Conservation (phyloP, 768 basidiomycete species). For the Kwoniella mangroviensis region DNA sequence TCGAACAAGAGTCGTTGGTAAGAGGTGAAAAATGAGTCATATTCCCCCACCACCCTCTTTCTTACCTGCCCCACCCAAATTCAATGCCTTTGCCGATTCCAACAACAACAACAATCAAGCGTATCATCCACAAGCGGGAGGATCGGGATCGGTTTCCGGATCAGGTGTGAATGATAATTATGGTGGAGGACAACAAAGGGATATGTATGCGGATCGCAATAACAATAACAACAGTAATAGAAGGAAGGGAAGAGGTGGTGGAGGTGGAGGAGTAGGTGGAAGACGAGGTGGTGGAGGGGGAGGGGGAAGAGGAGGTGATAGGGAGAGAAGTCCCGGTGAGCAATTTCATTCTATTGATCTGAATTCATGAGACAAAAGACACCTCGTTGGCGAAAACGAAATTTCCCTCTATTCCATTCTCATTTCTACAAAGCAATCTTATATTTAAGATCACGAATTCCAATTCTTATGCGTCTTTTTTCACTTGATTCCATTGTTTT, state of each 20-base stretch:
- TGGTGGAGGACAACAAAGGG: background rate
- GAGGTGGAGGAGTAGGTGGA: conserved; percentile 2
- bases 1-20: background rate
- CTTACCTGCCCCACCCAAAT: conserved; percentile 18
- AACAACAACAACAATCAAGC: background rate
- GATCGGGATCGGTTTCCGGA: background rate
- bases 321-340: conserved; percentile 58
- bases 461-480: conserved; percentile 33
- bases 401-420: background rate
- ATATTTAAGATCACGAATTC: conserved; percentile 31
- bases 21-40: conserved; percentile 19
- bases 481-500: background rate
- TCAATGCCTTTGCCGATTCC: conserved; percentile 7
- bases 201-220: conserved; percentile 9
- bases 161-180: background rate
- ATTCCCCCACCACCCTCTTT: conserved; percentile 26
- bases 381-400: too few species aligned
- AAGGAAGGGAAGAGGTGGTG: conserved; percentile 11
- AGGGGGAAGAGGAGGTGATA: conserved; percentile 62
- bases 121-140: background rate
- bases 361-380: conserved; percentile 56
- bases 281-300: conserved; percentile 60
- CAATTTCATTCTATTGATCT: conserved; percentile 62
- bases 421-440: background rate
- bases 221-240: conserved; percentile 2